phyloP scores from a whole-genome alignment of 2,329 filamentous ascomycete species.

The Ophiocordyceps camponoti-rufipedis region DNA sequence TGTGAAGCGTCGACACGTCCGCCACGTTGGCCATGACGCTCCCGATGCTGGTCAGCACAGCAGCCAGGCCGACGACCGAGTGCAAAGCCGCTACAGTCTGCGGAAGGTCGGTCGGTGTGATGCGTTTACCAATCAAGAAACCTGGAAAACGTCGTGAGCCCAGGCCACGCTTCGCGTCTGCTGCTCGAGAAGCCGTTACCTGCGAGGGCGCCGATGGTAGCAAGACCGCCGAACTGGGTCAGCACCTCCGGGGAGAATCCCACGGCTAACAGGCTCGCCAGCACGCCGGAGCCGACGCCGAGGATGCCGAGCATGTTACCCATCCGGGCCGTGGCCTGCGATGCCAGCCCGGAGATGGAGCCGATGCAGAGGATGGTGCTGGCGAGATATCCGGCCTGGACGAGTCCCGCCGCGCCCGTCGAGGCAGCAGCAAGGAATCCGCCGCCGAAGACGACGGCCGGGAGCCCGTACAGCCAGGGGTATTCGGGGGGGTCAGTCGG shows the following conservation, averaged over 20 bases:
- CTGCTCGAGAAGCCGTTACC: conserved; percentile 15
- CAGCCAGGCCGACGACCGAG: conserved; percentile 76
- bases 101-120: conserved; percentile 73
- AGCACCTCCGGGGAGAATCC: conserved; percentile 67
- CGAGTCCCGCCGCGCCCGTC: conserved; percentile 66
- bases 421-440: conserved; percentile 65
- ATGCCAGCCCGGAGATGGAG: conserved; percentile 65
- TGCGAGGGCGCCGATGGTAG: conserved; percentile 48
- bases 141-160: conserved; percentile 20
- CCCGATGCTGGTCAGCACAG: conserved; percentile 74
- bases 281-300: conserved; percentile 65
- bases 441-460: conserved; percentile 58
- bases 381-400: conserved; percentile 74
- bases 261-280: conserved; percentile 65
- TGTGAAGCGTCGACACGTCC: conserved; percentile 57
- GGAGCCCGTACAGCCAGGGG: conserved; percentile 70
- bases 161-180: too few relatives aligned
- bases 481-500: conserved; percentile 79
- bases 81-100: conserved; percentile 82
- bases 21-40: conserved; percentile 61
- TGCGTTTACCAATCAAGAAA: conserved; percentile 64
- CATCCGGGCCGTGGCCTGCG: conserved; percentile 65
- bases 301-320: conserved; percentile 78
- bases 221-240: conserved; percentile 62
- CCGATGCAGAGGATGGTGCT: conserved; percentile 74